Base-by-base conservation (phyloP, 2,329 filamentous ascomycete genomes). In the Laburnicola sp. region DNA sequence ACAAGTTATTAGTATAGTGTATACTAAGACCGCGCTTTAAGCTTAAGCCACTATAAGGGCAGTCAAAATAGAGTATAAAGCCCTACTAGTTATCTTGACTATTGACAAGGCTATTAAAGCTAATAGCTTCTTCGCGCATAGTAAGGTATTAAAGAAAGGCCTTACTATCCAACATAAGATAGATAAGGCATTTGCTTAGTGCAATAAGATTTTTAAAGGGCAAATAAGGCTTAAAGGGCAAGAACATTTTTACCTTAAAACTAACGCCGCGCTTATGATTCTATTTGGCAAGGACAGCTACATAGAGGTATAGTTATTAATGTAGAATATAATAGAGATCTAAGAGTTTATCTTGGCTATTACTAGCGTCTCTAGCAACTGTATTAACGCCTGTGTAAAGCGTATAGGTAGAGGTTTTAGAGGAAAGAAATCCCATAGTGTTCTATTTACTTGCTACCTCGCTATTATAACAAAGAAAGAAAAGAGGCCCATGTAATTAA, bases 81-180 rank as follows among this genome's bases (percentile, higher is more conserved):
- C 93, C 23, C 76, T 97, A 2, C 89, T 90, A 0, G 84, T 89
- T 0, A 86, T 97, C 27, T 85, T 96, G 57, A 93, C 89, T 0
- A 97, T 97, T 54, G 92, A 97, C 66, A 91, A 97, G 65, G 93
- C 93, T 0, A 96, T 97, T 39, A 87, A 91, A 62, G 82, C 88
- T 39, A 82, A 92, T 52, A 97, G 91, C 63, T 97, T 89, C 73
- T 94, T 90, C 66, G 80, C 88, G 2, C 89, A 89, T 63, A 88
- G 84, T 62, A 82, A 86, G 32, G 87, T 86, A 63, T 89, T 97
- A 62, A 87, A 89, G 65, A 90, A 87, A 51, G 93, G 93, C 3
- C 85, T 66, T 6, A 69, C 69, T 2, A 62, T 73, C 28, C 51
- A 65, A 4, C 63, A 63, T n/a, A 66, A 92, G 58, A 76, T 84